Percentiles rank a stretch among this genome's conserved stretches.
phyloP scores from a whole-genome alignment of 148 eudicot species.

The Rhododendron molle region DNA sequence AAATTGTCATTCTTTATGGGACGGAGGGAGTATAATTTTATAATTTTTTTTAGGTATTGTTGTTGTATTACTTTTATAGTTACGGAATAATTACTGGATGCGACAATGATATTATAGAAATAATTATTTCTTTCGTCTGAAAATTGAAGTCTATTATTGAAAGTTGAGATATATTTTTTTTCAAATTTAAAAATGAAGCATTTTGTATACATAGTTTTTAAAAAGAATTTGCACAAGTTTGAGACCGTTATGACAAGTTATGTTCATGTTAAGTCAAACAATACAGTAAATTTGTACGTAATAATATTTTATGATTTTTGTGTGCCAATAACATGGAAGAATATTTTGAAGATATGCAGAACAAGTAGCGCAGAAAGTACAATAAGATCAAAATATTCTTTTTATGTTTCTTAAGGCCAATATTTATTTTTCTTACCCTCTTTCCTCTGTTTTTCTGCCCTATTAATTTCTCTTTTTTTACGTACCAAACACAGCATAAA shows the following conservation, averaged over 20 bases:
- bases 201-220: neutral
- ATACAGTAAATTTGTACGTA: too few relatives aligned
- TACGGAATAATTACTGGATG: too few relatives aligned
- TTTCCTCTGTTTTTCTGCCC: neutral
- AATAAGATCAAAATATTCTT: neutral
- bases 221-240: neutral
- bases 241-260: neutral
- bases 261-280: too few relatives aligned
- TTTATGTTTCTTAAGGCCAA: neutral
- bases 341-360: neutral
- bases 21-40: too few relatives aligned
- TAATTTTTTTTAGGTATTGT: too few relatives aligned
- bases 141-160: too few relatives aligned
- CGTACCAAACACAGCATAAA: neutral
- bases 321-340: neutral
- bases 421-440: neutral
- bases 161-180: too few relatives aligned
- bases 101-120: neutral
- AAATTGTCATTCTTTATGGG: too few relatives aligned
- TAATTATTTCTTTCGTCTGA: neutral
- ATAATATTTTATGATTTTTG: too few relatives aligned
- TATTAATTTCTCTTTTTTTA: neutral
- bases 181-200: neutral
- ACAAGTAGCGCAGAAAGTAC: neutral
- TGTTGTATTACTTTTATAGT: too few relatives aligned